Evolutionary conservation across 2,329 filamentous ascomycete genomes (phyloP).

Genomic region (Ascochyta lentis): DNA sequence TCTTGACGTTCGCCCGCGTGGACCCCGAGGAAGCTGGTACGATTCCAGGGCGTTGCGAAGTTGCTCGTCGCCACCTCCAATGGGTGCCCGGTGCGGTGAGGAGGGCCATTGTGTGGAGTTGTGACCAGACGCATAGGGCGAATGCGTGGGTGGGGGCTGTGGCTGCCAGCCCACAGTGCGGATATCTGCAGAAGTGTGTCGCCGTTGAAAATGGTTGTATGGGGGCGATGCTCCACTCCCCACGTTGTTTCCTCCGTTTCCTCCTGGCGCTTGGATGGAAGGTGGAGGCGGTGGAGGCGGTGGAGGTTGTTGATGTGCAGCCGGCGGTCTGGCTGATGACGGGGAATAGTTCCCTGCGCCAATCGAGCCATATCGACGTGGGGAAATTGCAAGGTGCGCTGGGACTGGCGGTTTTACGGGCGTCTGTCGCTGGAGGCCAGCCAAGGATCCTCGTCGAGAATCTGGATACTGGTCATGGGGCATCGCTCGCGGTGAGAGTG

Average conservation of each 20-base stretch:
- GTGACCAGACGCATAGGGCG: slow-evolving; percentile 71
- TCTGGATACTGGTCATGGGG: slow-evolving; percentile 73
- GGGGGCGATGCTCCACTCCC: slow-evolving; percentile 59
- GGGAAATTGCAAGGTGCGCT: slow-evolving; percentile 79
- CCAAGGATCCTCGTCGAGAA: slow-evolving; percentile 72
- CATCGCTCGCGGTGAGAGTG: slow-evolving; percentile 85
- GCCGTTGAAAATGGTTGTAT: slow-evolving; percentile 72
- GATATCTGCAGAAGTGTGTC: slow-evolving; percentile 96
- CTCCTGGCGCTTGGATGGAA: slow-evolving; percentile 67
- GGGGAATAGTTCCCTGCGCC: slow-evolving; percentile 72
- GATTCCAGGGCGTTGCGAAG: slow-evolving; percentile 70
- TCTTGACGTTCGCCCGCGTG: slow-evolving; percentile 57
- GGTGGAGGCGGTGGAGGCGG: slow-evolving; percentile 71
- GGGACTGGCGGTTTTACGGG: slow-evolving; percentile 80
- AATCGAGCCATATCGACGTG: slow-evolving; percentile 87
- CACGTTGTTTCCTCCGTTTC: slow-evolving; percentile 59
- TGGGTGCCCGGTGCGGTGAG: slow-evolving; percentile 62
- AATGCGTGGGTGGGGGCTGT: slow-evolving; percentile 58
- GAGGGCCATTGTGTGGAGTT: slow-evolving; percentile 70
- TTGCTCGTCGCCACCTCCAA: slow-evolving; percentile 70
- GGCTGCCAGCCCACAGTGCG: slow-evolving; percentile 72
- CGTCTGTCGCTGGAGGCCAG: slow-evolving; percentile 59
- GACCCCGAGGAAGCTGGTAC: slow-evolving; percentile 68
- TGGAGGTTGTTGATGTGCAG: slow-evolving; percentile 64
- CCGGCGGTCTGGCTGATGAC: slow-evolving; percentile 75